phyloP scores from a whole-genome alignment of 768 basidiomycete genomes.

The Auricularia sp. region DNA sequence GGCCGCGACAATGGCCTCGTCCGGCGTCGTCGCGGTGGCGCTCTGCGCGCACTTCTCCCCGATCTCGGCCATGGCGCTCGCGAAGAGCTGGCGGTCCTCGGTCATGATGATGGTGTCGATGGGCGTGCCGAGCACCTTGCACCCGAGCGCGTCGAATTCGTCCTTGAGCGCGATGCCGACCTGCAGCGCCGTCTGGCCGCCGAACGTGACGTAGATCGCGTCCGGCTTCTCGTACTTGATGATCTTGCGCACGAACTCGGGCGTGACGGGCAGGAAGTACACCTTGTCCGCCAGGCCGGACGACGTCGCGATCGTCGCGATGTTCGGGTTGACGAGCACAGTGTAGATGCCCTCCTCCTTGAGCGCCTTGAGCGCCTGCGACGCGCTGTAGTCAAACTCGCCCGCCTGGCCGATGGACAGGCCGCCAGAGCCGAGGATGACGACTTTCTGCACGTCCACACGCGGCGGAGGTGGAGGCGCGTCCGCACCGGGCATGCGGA shows the following conservation, averaged over 20 bases:
- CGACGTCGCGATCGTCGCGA: conserved; percentile 95
- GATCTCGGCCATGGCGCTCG: conserved; percentile 87
- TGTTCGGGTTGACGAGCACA: conserved; percentile 97
- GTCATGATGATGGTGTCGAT: conserved; percentile 96
- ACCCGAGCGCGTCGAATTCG: conserved; percentile 82
- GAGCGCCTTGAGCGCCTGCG: conserved; percentile 97
- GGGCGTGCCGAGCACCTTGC: conserved; percentile 90
- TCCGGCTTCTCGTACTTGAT: conserved; percentile 99
- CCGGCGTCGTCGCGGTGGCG: conserved; percentile 71
- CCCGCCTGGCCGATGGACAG: conserved; percentile 98
- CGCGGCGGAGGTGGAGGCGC: conserved; percentile 40
- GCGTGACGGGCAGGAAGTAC: conserved; percentile 97
- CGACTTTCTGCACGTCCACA: conserved; percentile 78
- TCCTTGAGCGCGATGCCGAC: conserved; percentile 98
- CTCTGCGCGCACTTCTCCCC: conserved; percentile 93
- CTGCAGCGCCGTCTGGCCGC: conserved; percentile 93
- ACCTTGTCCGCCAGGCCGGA: conserved; percentile 98
- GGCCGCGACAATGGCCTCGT: conserved; percentile 80
- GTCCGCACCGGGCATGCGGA: conserved; percentile 66
- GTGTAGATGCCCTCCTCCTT: conserved; percentile 99
- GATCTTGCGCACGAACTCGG: conserved; percentile 95
- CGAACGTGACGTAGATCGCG: conserved; percentile 97
- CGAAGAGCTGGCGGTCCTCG: conserved; percentile 92
- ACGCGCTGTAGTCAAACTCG: conserved; percentile 99
- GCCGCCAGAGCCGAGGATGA: conserved; percentile 95